Base-by-base conservation (phyloP, 2,329 filamentous ascomycete species). In the Epichloe sp. region DNA sequence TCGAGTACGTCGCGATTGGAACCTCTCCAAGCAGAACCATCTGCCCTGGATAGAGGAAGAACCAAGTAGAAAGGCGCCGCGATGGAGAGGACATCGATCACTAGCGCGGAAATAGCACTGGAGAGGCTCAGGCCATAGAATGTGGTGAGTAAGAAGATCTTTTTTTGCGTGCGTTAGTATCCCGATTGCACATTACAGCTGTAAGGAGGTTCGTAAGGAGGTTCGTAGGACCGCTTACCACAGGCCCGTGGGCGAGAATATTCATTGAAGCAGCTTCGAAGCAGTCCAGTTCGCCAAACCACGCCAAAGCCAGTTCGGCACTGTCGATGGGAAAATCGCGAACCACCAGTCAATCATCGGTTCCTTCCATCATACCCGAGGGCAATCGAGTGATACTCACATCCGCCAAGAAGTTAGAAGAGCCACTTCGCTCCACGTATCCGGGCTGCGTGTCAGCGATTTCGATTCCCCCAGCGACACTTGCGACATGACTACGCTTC, bases 41-140 rank as follows among this genome's bases (percentile, higher is more conserved):
- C 86, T 17, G 79, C 74, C 40, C 73, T 72, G 38, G 83, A 82
- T 34, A 85, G 71, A 5, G 79, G 76, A 48, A 88, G 85, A 50
- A 95, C 72, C 43, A 93, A 75, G 53, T 78, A 74, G 67, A 94
- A 91, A 1, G 90, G 88, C 31, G 87, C 62, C 42, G 83, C 82
- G 42, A 80, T 79, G 3, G 86, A 80, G 53, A 83, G 59, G 49
- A 86, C 70, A 59, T 90, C 85, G 59, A 91, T 84, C 36, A 70
- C 65, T 48, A 88, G 75, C 37, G 80, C 80, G 40, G 77, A 70
- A 34, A 81, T 60, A 19, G 83, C 75, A 0, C 85, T 83, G 49
- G 71, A 66, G 26, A 78, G 71, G 26, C 78, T 76, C 57, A 94
- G 75, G 37, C 74, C 68, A 75, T 94, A 95, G 71, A 94, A 95